Evolutionary conservation across 2,329 filamentous ascomycete species (phyloP), one percentile per base, ranked within the genome.

Genomic region (Diaporthe sp.): DNA sequence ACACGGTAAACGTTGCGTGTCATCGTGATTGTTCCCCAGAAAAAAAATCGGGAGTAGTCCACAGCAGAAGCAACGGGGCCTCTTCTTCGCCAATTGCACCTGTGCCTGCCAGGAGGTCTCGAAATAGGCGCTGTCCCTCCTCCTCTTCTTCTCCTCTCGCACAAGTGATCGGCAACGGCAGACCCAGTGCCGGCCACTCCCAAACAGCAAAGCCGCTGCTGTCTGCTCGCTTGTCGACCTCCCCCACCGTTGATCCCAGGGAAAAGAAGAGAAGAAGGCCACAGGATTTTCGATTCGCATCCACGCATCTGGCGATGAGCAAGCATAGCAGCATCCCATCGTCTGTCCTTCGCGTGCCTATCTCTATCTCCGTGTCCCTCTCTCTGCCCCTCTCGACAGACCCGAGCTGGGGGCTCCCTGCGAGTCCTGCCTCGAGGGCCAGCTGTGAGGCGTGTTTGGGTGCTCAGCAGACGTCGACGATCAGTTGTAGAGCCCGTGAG

Each of bases 101-200:
- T 17, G 28, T 17, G 58, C 17, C 71, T 31, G n/a, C 34, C 65
- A 42, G 46, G 57, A 46, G 58, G n/a, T 28, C 71, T 65, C 58
- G 71, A 73, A 73, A 73, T 62, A 65, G 58, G 58, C 58, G 58
- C 60, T 73, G 71, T 31, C 49, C 42, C 51, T 49, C 44, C 17
- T 65, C 46, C 25, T 65, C 58, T 61, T 55, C 19, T 39, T 10
- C 34, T 31, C 60, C 62, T 68, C 44, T 68, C 46, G 46, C 60
- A 19, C 62, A 39, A 39, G 46, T 73, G 71, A 73, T 73, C 71
- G 71, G 25, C 71, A 73, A 73, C 58, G 71, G 71, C 71, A 73
- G 70, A 72, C 57, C 70, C 70, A 72, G 42, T 65, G 65, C 65
- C 49, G 65, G n/a, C 34, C 49, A 55, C 49, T 70, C 65, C 34